Base-by-base conservation (phyloP, 352 stramenopile genomes). In the Pilasporangium apinafurcum region DNA sequence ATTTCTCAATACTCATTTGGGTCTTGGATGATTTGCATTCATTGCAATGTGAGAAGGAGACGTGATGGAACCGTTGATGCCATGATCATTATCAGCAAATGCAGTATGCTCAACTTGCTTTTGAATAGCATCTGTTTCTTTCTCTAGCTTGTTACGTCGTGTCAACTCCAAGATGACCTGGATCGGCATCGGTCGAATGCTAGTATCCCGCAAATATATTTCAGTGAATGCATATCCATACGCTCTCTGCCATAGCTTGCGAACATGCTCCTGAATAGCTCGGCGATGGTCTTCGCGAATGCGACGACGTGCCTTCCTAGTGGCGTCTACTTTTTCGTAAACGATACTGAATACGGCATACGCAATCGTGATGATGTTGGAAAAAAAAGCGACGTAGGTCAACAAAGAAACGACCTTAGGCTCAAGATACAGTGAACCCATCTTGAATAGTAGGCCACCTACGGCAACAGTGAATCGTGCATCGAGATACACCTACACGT, bases 381-480 rank as follows among this genome's bases (percentile, higher is more conserved):
- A 67, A 14, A 68, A 13, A 20, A 90, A 65, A 10, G 71, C 63
- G 5, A 63, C 46, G 51, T 75, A 69, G 6, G 64, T 82, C 37
- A 90, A 60, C 38, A 86, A 18, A 5, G 26, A 46, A 17, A 79
- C 43, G 12, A 86, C 74, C 5, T 35, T 56, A 14, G 63, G 36
- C 5, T 69, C 47, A 22, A 84, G 56, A 32, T 80, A 68, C 3
- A 75, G 30, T 8, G 53, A 60, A 0, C 68, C 74, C 74, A 86
- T 80, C 44, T 86, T 86, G 16, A 86, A 48, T 29, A 86, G 68
- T 34, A 86, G 51, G 6, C 74, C 74, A 34, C 74, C 74, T 86
- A 32, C 8, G n/a, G n/a, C n/a, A 42, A 8, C 21, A 25, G 27
- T n/a, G 16, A 32, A 8, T 25, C 27, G 10, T 42, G 42, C n/a